Evolutionary conservation across 2,329 filamentous ascomycete species (phyloP), one percentile per base, ranked within the genome.

Genomic region (Magnaporthiopsis incrustans): DNA sequence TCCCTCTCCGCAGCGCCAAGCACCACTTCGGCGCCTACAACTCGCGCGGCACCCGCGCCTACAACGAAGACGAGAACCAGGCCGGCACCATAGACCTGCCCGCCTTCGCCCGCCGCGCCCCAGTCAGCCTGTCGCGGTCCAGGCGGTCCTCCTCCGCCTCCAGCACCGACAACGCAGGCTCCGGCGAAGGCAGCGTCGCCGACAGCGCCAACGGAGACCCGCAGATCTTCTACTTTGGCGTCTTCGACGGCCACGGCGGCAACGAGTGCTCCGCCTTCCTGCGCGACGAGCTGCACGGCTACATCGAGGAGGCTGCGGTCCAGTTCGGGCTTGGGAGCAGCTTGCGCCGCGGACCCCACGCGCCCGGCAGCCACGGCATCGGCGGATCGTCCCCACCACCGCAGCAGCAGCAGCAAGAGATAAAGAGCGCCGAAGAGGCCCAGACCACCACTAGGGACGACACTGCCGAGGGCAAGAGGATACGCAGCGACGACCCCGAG

Each of bases 211-310:
- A 57, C 8, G 94, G 94, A 2, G 94, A 98, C 72, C 94, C 94
- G 1, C 94, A 98, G 73, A 89, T 98, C 44, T 99, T 99, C 76
- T 99, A 98, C 76, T 99, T 97, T 81, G 93, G 86, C 1, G 88
- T 98, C 1, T 99, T 98, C 72, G 95, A 99, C 75, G 95, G 95
- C 3, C 95, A 99, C 77, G 95, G 95, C 12, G 95, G 95, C 26
- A 84, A 81, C 26, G 90, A 97, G 74, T 98, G 95, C 75, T 92
- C 92, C 66, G 87, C 89, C 25, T 98, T 97, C 70, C 76, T 98
- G 68, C 84, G 88, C 65, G 91, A 97, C 66, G 86, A 90, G 71
- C 78, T 99, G 66, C 95, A 97, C 74, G 85, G 85, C 12, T 98
- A 97, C 73, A 87, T 99, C 50, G 94, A 99, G 75, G 84, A 91